Base-by-base conservation (phyloP, 768 basidiomycete species). In the Boletales sp. region DNA sequence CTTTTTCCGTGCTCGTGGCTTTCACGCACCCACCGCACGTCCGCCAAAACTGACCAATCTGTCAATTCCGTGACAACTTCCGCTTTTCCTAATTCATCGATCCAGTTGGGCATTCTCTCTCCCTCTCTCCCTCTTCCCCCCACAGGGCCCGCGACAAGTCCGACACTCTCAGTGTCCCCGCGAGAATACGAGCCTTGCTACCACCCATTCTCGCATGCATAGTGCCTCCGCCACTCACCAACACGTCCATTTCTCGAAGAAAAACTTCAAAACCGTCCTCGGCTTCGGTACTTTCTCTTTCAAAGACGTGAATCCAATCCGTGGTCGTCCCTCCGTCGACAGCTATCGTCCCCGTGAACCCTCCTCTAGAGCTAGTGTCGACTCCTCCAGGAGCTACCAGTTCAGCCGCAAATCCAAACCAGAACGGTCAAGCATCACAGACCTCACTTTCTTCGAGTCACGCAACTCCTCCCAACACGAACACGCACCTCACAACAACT, bases 181-280 rank as follows among this genome's bases (percentile, higher is more conserved):
- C 58, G 58, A 65, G 59, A 64, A 53, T 56, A 63, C 53, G 55
- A 36, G 12, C 46, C 44, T 58, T 46, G 63, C 51, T 44, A 38
- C 17, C 31, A 40, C 54, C 52, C 51, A 31, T 49, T 58, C 48
- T 72, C 73, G 75, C 51, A 77, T 76, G 75, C 74, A 69, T 65
- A 73, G 68, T 61, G 68, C 68, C 55, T 67, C 71, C 51, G 54
- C 71, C 60, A 54, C 69, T 63, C 61, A 69, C 52, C 69, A 61
- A 12, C 63, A 64, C 57, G 50, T 60, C 62, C 59, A 64, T 50
- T 58, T 69, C 32, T 64, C 70, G 47, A 76, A 71, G 72, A 73
- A 73, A 67, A 74, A 71, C 60, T 71, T 81, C 64, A 74, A 72
- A 60, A 64, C 74, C 28, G 77, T 77, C 39, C 70, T 81, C 45